Evolutionary conservation across 2,329 filamentous ascomycete genomes (phyloP).

Genomic region (Trematosphaeria pertusa): DNA sequence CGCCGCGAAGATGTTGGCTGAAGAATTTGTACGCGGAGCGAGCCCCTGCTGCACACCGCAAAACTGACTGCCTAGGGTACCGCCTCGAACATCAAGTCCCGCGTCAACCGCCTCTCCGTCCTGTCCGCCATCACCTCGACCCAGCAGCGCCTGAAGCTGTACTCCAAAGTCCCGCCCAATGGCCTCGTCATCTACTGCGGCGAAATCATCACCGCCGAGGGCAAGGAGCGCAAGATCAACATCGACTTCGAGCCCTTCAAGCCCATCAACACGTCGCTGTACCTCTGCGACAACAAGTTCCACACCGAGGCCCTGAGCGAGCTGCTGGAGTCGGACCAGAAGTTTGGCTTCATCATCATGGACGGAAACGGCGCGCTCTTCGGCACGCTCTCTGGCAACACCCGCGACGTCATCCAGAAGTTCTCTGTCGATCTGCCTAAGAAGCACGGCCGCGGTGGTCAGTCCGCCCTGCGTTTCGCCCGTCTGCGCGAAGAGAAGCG

Average conservation of each 20-base stretch:
- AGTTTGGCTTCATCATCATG: slow-evolving; percentile 99
- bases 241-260: slow-evolving; percentile 99
- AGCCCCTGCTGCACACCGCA: neutral
- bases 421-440: slow-evolving; percentile 98
- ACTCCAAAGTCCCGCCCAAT: slow-evolving; percentile 98
- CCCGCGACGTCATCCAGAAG: slow-evolving; percentile 95
- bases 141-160: slow-evolving; percentile 97
- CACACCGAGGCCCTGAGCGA: slow-evolving; percentile 97
- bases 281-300: slow-evolving; percentile 99
- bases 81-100: slow-evolving; percentile 99
- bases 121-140: slow-evolving; percentile 98
- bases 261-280: slow-evolving; percentile 99
- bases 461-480: slow-evolving; percentile 98
- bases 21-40: slow-evolving; percentile 84
- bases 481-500: slow-evolving; percentile 99
- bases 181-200: slow-evolving; percentile 98
- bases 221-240: slow-evolving; percentile 99
- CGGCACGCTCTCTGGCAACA: slow-evolving; percentile 96
- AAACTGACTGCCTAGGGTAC: slow-evolving; percentile 70
- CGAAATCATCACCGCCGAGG: slow-evolving; percentile 99
- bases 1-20: slow-evolving; percentile 98
- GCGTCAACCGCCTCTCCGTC: slow-evolving; percentile 97
- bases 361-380: slow-evolving; percentile 98
- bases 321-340: slow-evolving; percentile 97
- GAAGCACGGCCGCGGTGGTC: slow-evolving; percentile 99